Percentiles rank a stretch among this genome's conserved stretches.
Conservation (phyloP, 371 early-diverging fungal species). For the Mortierella sp. region DNA sequence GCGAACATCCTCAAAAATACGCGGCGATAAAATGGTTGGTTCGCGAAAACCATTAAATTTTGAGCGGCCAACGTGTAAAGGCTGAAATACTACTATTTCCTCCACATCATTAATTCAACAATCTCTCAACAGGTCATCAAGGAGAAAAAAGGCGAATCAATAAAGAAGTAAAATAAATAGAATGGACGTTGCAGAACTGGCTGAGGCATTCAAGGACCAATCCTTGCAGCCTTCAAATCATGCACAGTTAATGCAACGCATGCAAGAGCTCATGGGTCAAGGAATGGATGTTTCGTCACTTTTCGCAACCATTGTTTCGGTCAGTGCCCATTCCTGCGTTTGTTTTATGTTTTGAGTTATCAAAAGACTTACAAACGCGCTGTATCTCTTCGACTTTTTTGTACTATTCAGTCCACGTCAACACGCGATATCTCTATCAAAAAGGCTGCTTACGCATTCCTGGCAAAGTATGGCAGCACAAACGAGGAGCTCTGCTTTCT, state of each 20-base stretch:
- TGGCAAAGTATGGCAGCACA: constrained; percentile 25
- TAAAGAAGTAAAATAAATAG: too few relatives aligned
- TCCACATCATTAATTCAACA: too few relatives aligned
- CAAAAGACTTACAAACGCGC: not conserved
- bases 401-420: constrained; percentile 28
- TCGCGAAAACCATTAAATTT: too few relatives aligned
- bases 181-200: constrained; percentile 50
- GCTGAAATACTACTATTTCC: too few relatives aligned
- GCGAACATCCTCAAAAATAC: too few relatives aligned
- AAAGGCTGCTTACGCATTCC: constrained; percentile 38
- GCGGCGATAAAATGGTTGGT: too few relatives aligned
- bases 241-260: constrained; percentile 39
- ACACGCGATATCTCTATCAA: constrained; percentile 48
- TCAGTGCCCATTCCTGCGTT: constrained; percentile 2
- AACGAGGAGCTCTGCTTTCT: constrained; percentile 48
- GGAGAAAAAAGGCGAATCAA: too few relatives aligned
- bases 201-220: constrained; percentile 51
- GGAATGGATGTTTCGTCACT: constrained; percentile 49
- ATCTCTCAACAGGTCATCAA: too few relatives aligned
- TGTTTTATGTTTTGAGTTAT: not conserved
- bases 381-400: not conserved
- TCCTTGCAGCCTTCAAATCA: constrained; percentile 19
- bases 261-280: constrained; percentile 55
- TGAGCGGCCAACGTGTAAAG: too few relatives aligned
- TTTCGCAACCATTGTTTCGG: constrained; percentile 48